Percentiles rank a stretch among this genome's conserved stretches.
These are phyloP conservation scores for Wickerhamiella brachini DNA, from an alignment of 805 yeast genomes.

Conservation along the genomic window DNA sequence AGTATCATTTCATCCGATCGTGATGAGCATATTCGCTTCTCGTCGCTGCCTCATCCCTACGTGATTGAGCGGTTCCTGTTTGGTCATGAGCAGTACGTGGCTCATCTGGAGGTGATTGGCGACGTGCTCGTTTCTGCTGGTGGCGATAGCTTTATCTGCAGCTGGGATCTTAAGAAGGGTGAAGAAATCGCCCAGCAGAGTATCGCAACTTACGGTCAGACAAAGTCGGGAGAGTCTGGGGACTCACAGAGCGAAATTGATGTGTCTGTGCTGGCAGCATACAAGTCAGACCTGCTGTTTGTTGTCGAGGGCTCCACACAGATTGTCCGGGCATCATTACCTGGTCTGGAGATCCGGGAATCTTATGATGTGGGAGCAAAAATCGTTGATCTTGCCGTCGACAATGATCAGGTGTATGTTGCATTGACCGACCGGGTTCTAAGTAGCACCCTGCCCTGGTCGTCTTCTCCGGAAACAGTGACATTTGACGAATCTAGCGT, in stretches of 20 bases:
- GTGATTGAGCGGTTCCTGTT: constrained; percentile 72
- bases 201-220: constrained; percentile 28
- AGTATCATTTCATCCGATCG: constrained; percentile 73
- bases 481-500: constrained; percentile 2
- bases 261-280: constrained; percentile 6
- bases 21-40: constrained; percentile 87
- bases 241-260: constrained; percentile 8
- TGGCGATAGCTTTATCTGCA: constrained; percentile 62
- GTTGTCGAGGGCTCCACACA: constrained; percentile 9
- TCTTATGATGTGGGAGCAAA: constrained; percentile 3
- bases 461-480: not conserved
- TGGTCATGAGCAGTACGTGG: constrained; percentile 76
- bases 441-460: not conserved
- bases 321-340: constrained; percentile 7
- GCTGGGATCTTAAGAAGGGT: constrained; percentile 69
- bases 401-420: constrained; percentile 1
- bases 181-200: constrained; percentile 36
- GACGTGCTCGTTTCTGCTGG: constrained; percentile 67
- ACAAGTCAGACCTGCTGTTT: constrained; percentile 3
- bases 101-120: constrained; percentile 48
- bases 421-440: constrained; percentile 1
- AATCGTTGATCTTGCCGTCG: constrained; percentile 8
- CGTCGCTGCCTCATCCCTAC: constrained; percentile 64
- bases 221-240: too few species aligned
- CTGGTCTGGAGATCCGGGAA: constrained; percentile 4